Conservation (phyloP, 305 asterid species). For the Ilex paraguariensis region DNA sequence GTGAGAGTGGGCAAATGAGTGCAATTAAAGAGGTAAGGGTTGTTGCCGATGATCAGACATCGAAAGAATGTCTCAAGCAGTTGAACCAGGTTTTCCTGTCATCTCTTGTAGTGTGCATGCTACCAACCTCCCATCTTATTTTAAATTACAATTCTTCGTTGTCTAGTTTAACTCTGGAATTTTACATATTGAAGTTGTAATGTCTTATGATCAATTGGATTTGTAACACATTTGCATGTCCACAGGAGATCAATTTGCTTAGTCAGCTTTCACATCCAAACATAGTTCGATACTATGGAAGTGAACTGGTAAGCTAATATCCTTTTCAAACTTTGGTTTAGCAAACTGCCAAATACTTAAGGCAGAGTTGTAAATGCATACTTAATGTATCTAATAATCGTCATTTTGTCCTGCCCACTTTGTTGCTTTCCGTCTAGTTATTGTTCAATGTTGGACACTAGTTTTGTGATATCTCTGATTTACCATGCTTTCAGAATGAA, state of each 20-base stretch:
- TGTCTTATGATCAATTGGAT: neutral
- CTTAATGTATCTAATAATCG: too few species aligned
- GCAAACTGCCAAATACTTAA: neutral
- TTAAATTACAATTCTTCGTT: too few species aligned
- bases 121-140: neutral
- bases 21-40: slow-evolving; percentile 96
- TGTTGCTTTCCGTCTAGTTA: neutral
- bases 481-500: slow-evolving; percentile 44
- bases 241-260: slow-evolving; percentile 81
- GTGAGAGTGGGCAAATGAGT: slow-evolving; percentile 99
- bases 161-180: neutral
- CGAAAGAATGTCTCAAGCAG: slow-evolving; percentile 93
- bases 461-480: slow-evolving; percentile 8
- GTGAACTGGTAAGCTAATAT: slow-evolving; percentile 65
- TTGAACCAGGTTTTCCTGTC: slow-evolving; percentile 73
- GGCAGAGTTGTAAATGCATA: neutral
- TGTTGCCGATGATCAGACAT: slow-evolving; percentile 81
- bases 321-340: neutral
- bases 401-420: neutral
- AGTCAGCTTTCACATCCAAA: slow-evolving; percentile 86
- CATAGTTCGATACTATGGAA: slow-evolving; percentile 90
- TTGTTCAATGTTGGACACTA: neutral
- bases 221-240: slow-evolving; percentile 22
- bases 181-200: neutral
- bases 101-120: neutral